phyloP scores from a whole-genome alignment of 345 rosid genomes.

The Cardamine occulta region DNA sequence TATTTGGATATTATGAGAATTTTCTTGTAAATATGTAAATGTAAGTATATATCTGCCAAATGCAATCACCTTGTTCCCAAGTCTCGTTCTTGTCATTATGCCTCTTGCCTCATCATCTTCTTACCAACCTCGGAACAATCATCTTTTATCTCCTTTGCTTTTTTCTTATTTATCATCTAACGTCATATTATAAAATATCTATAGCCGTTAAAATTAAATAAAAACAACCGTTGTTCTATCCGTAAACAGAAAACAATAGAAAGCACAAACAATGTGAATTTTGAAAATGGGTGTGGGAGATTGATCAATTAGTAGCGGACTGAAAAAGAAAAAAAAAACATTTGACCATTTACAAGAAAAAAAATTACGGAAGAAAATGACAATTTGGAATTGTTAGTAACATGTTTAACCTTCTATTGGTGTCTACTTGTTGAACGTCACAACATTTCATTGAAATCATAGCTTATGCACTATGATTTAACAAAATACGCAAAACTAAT shows the following conservation, averaged over 20 bases:
- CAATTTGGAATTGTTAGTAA: constrained; percentile 2
- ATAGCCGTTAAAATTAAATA: background rate
- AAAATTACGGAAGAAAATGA: background rate
- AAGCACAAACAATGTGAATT: background rate
- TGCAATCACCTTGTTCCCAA: constrained; percentile 48
- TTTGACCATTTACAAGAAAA: background rate
- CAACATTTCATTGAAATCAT: constrained; percentile 1
- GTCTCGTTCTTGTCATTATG: constrained; percentile 48
- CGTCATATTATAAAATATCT: background rate
- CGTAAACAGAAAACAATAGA: background rate
- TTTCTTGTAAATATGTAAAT: constrained; percentile 9
- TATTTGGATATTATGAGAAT: background rate
- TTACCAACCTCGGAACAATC: constrained; percentile 45
- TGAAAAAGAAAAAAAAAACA: background rate
- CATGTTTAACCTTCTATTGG: background rate
- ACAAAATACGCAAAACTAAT: constrained; percentile 21
- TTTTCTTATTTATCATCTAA: background rate
- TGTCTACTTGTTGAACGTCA: constrained; percentile 13
- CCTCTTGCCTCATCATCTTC: constrained; percentile 46
- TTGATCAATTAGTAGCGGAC: constrained; percentile 17
- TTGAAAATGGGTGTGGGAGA: background rate
- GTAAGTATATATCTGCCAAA: constrained; percentile 41
- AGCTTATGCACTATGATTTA: constrained; percentile 1
- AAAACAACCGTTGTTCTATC: background rate
- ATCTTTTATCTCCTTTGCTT: constrained; percentile 19